A percentile compares a stretch with the other conserved stretches of the same genome.
These are phyloP conservation scores for Chytriomyces confervae DNA, from an alignment of 192 early-diverging fungal species.

Conservation along the genomic window DNA sequence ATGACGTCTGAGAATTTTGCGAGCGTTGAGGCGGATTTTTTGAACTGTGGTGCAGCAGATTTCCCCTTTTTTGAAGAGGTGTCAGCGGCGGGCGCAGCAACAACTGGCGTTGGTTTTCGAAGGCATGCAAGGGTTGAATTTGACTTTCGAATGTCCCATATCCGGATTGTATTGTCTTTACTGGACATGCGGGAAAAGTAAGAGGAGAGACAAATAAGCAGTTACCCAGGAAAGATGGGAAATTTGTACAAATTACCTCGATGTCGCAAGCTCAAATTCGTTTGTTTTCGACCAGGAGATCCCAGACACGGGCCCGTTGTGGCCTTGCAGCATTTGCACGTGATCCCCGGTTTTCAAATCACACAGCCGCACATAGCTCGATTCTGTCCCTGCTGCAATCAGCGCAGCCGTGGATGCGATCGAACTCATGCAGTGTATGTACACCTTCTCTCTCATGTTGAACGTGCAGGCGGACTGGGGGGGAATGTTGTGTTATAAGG, in stretches of 20 bases:
- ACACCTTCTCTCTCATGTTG: conserved; percentile 70
- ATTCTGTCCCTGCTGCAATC: conserved; percentile 79
- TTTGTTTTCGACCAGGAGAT: conserved; percentile 79
- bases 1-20: background rate
- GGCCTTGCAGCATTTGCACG: conserved; percentile 52
- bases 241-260: conserved; percentile 52
- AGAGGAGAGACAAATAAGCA: background rate
- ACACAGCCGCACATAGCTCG: conserved; percentile 76
- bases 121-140: conserved; percentile 61
- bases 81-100: conserved; percentile 57
- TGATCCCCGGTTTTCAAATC: conserved; percentile 71
- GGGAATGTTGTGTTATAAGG: conserved; percentile 21
- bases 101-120: conserved; percentile 64
- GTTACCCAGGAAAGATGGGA: conserved; percentile 9
- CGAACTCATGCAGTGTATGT: conserved; percentile 75
- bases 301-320: conserved; percentile 60
- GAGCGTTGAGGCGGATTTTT: conserved; percentile 56
- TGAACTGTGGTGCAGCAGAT: conserved; percentile 71
- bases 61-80: conserved; percentile 69
- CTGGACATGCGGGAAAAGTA: conserved; percentile 37
- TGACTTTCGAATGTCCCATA: conserved; percentile 89
- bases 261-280: conserved; percentile 75
- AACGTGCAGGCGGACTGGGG: conserved; percentile 68
- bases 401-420: conserved; percentile 71
- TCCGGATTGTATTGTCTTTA: conserved; percentile 65